Percentiles rank a stretch among this genome's conserved stretches.
These are phyloP conservation scores for Tympanopsis confertula DNA, from an alignment of 2,329 filamentous ascomycete species.

Conservation along the genomic window DNA sequence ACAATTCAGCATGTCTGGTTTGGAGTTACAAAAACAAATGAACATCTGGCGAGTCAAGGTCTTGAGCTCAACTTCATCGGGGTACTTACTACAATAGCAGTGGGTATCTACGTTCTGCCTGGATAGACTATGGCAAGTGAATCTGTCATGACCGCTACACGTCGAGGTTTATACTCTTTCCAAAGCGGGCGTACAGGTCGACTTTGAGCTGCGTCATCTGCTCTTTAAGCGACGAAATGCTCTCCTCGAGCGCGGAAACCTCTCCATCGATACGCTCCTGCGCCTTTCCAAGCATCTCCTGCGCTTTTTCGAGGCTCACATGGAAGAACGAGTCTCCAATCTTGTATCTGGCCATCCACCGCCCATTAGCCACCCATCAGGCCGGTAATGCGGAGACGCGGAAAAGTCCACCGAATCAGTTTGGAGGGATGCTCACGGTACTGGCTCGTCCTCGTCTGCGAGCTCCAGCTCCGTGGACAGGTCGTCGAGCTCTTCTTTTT, in stretches of 20 bases:
- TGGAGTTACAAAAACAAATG: no score
- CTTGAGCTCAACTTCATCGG: no score
- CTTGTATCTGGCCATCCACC: background rate
- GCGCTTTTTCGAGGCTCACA: background rate
- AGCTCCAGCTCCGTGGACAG: background rate
- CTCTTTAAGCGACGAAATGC: background rate
- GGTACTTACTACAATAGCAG: no score
- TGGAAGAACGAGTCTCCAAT: background rate
- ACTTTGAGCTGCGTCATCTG: background rate
- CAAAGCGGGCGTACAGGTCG: background rate
- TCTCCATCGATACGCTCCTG: background rate
- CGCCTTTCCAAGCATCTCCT: background rate
- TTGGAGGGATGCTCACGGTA: no score
- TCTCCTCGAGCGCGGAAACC: background rate
- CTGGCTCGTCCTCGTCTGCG: background rate
- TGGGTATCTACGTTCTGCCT: no score
- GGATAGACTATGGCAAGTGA: no score
- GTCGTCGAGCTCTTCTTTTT: background rate
- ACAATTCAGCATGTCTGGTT: no score
- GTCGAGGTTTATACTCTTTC: background rate
- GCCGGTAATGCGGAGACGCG: no score
- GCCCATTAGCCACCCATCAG: no score
- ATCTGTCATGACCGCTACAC: no score
- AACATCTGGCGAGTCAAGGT: no score
- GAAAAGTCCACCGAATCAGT: no score